Conservation (phyloP, 1,284 basidiomycete species). For the Pseudozyma flocculosa region DNA sequence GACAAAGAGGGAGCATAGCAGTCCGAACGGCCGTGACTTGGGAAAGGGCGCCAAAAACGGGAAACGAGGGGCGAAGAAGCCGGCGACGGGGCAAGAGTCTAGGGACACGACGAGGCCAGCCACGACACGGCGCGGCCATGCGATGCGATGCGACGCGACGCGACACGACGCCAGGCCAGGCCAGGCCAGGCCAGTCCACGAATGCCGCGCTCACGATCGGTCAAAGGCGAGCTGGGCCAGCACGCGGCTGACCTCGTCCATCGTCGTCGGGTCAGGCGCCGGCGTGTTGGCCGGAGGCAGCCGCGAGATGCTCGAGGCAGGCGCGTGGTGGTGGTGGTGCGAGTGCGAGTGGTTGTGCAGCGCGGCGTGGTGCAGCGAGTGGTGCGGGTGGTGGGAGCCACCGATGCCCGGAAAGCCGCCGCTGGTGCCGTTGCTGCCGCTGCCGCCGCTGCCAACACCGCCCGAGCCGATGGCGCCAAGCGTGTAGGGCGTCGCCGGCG, state of each 20-base stretch:
- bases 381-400: slow-evolving; percentile 17
- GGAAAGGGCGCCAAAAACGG: too few relatives aligned
- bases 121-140: too few relatives aligned
- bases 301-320: slow-evolving; percentile 41
- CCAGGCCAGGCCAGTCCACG: too few relatives aligned
- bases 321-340: slow-evolving; percentile 21
- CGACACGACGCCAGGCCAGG: too few relatives aligned
- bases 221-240: slow-evolving; percentile 52
- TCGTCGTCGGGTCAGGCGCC: slow-evolving; percentile 34
- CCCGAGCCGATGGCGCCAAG: slow-evolving; percentile 35
- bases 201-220: neutral
- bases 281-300: slow-evolving; percentile 27
- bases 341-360: slow-evolving; percentile 14
- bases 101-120: too few relatives aligned
- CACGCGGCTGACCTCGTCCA: slow-evolving; percentile 54
- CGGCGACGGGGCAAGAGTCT: too few relatives aligned
- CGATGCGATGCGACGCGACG: too few relatives aligned
- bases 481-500: slow-evolving; percentile 25
- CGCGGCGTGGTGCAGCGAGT: slow-evolving; percentile 7
- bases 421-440: slow-evolving; percentile 6
- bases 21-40: too few relatives aligned
- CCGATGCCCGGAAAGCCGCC: slow-evolving; percentile 6
- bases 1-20: too few relatives aligned
- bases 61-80: too few relatives aligned
- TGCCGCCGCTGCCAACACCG: neutral